Evolutionary conservation across 176 grass and related monocot genomes (phyloP).

Genomic region (Lolium rigidum): DNA sequence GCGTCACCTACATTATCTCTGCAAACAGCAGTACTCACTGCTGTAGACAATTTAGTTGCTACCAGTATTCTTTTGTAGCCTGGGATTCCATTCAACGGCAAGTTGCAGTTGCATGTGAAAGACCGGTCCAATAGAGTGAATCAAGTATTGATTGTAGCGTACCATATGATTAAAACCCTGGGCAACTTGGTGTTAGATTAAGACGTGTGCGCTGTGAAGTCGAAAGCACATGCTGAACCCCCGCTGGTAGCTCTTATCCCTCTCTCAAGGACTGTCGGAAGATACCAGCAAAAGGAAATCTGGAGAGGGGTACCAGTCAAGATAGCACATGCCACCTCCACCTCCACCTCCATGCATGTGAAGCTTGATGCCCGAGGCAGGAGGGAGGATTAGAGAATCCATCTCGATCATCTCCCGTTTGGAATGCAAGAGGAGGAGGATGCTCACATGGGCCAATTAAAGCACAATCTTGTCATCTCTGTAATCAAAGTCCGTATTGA

Average conservation of each 20-base stretch:
- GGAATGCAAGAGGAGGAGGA: neutral
- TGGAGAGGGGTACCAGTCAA: slow-evolving; percentile 43
- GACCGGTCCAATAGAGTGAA: neutral
- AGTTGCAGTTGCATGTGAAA: slow-evolving; percentile 33
- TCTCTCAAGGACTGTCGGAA: slow-evolving; percentile 8
- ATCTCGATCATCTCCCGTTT: slow-evolving; percentile 9
- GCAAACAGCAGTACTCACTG: slow-evolving; percentile 30
- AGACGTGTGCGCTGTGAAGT: slow-evolving; percentile 16
- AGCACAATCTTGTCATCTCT: slow-evolving; percentile 44
- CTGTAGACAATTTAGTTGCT: slow-evolving; percentile 27
- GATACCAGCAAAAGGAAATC: slow-evolving; percentile 42
- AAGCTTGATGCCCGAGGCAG: slow-evolving; percentile 44
- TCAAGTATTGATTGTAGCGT: slow-evolving; percentile 28
- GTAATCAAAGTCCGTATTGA: slow-evolving; percentile 36
- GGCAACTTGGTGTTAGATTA: slow-evolving; percentile 30
- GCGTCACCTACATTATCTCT: neutral
- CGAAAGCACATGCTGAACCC: slow-evolving; percentile 44
- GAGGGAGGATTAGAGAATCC: slow-evolving; percentile 42
- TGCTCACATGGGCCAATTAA: slow-evolving; percentile 56
- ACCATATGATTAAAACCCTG: slow-evolving; percentile 16
- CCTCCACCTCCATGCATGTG: slow-evolving; percentile 41
- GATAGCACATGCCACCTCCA: slow-evolving; percentile 50
- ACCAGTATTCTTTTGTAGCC: neutral
- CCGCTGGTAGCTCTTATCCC: neutral
- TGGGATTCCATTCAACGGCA: slow-evolving; percentile 53